A percentile compares a stretch with the other conserved stretches of the same genome.
phyloP scores from a whole-genome alignment of 2,329 filamentous ascomycete species.

The Penicillium hordei region DNA sequence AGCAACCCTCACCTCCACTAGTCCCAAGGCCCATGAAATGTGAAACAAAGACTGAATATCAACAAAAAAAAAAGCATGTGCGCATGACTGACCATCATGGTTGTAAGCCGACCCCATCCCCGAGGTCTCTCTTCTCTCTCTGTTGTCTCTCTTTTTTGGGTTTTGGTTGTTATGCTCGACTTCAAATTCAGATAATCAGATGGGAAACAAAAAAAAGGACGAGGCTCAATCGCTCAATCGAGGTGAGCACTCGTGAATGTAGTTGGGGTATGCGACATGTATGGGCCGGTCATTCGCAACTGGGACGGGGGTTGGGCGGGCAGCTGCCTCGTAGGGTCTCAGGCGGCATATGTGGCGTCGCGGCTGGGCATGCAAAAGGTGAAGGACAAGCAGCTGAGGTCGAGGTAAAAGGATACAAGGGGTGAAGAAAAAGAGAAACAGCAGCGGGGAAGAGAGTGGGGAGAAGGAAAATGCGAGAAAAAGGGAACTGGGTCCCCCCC shows the following conservation, averaged over 20 bases:
- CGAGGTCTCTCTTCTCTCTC: conserved; percentile 1
- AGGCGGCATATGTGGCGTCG: conserved; percentile 32
- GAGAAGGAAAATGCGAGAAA: conserved; percentile 16
- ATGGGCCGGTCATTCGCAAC: conserved; percentile 28
- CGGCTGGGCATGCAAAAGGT: conserved; percentile 12
- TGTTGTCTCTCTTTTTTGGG: not conserved
- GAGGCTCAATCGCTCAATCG: conserved; percentile 27
- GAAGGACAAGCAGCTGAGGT: conserved; percentile 5
- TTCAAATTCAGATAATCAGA: not conserved
- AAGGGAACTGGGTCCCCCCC: conserved; percentile 6
- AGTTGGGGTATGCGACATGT: conserved; percentile 19
- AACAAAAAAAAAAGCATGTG: conserved; percentile 14
- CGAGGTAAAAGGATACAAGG: not conserved
- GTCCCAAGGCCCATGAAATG: conserved; percentile 14
- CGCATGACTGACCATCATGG: conserved; percentile 41
- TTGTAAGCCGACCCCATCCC: conserved; percentile 39
- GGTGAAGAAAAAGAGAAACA: conserved; percentile 10
- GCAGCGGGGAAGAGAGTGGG: conserved; percentile 16
- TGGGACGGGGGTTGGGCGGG: conserved; percentile 26
- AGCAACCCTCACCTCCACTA: not conserved
- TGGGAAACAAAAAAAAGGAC: conserved; percentile 11
- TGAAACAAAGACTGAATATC: conserved; percentile 16
- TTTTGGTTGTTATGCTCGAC: not conserved
- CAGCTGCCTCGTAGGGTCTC: conserved; percentile 38
- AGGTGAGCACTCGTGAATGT: conserved; percentile 17